A percentile compares a stretch with the other conserved stretches of the same genome.
Evolutionary conservation across 176 grass and related monocot species (phyloP).

Genomic region (Raddia distichophylla): DNA sequence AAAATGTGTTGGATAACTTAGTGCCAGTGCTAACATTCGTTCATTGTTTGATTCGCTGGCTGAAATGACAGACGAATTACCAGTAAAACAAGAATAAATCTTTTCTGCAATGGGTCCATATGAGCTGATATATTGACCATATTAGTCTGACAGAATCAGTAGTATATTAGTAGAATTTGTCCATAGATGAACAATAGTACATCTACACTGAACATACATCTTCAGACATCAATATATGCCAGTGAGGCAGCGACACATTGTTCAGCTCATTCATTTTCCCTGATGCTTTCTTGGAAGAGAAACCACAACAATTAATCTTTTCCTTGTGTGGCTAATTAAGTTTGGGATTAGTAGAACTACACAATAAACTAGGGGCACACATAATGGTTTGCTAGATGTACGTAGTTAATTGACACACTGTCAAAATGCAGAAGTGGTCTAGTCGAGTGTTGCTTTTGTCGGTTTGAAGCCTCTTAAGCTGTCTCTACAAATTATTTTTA

Average conservation of each 20-base stretch:
- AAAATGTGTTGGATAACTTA: too few species aligned
- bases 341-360: not conserved
- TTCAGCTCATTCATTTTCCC: constrained; percentile 18
- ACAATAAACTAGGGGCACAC: not conserved
- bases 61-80: not conserved
- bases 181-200: not conserved
- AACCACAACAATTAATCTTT: not conserved
- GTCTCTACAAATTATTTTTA: too few species aligned
- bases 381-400: not conserved
- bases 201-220: not conserved
- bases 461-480: too few species aligned
- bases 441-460: too few species aligned
- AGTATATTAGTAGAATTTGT: not conserved
- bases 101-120: constrained; percentile 8
- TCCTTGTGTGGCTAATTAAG: not conserved
- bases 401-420: constrained; percentile 19
- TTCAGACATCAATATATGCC: constrained; percentile 4
- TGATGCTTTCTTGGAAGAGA: constrained; percentile 17
- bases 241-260: not conserved
- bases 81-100: constrained; percentile 5
- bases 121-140: not conserved
- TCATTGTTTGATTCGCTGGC: too few species aligned
- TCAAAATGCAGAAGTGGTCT: constrained; percentile 1
- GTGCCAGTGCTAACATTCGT: too few species aligned
- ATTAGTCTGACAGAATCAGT: constrained; percentile 14